Evolutionary conservation across 441 rosid species (phyloP).

Genomic region (Bocquillonia castaneifolia): DNA sequence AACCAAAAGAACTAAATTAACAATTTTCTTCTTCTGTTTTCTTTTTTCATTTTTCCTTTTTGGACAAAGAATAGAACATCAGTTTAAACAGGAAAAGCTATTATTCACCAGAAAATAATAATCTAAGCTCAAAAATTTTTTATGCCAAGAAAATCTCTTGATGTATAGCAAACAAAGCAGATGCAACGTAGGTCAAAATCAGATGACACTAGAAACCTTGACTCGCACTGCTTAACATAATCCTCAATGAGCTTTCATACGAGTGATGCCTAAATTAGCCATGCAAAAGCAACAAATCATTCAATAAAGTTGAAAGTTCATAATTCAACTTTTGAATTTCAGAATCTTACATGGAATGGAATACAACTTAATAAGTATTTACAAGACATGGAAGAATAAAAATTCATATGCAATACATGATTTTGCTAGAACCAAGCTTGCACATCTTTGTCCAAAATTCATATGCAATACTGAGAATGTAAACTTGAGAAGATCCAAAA

Average conservation of each 20-base stretch:
- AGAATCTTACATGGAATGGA: background rate
- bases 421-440: background rate
- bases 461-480: constrained; percentile 3
- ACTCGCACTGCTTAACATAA: background rate
- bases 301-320: background rate
- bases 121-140: background rate
- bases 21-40: background rate
- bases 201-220: background rate
- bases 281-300: background rate
- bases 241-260: background rate
- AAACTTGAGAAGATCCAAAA: background rate
- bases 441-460: too few relatives aligned
- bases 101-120: background rate
- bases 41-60: too few relatives aligned
- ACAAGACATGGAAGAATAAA: background rate
- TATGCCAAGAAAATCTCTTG: background rate
- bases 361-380: background rate
- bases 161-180: background rate
- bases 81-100: background rate
- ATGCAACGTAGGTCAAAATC: background rate
- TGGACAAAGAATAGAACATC: background rate
- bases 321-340: background rate
- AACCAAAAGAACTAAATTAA: background rate
- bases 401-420: background rate
- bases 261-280: background rate